Percentiles rank a stretch among this genome's conserved stretches.
Conservation (phyloP, 768 basidiomycete genomes). For the Clavulina sp. region DNA sequence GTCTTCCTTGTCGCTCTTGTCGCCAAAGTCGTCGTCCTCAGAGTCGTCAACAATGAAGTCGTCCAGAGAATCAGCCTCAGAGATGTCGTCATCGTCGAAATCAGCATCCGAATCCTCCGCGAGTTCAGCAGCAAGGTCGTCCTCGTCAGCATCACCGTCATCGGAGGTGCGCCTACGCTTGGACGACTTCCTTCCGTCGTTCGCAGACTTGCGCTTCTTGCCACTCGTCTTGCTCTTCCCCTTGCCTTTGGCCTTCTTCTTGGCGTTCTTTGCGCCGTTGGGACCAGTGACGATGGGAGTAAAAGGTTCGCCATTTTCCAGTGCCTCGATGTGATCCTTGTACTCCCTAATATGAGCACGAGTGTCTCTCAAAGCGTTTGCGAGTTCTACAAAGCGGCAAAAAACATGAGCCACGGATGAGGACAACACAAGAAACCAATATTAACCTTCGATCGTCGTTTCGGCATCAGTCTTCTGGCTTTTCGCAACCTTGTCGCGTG, state of each 20-base stretch:
- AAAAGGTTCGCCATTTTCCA: slow-evolving; percentile 29
- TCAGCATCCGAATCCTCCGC: slow-evolving; percentile 14
- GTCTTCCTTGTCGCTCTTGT: slow-evolving; percentile 13
- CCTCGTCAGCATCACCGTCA: slow-evolving; percentile 23
- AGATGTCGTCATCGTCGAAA: slow-evolving; percentile 11
- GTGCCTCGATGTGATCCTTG: slow-evolving; percentile 26
- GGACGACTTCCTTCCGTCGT: slow-evolving; percentile 24
- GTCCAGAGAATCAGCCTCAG: slow-evolving; percentile 12
- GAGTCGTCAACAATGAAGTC: slow-evolving; percentile 13
- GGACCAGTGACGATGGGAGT: slow-evolving; percentile 27
- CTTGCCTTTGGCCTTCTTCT: slow-evolving; percentile 11
- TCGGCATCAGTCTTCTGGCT: slow-evolving; percentile 26
- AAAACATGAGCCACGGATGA: neutral
- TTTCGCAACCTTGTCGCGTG: slow-evolving; percentile 25
- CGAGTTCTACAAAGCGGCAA: slow-evolving; percentile 13
- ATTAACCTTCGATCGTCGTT: slow-evolving; percentile 27
- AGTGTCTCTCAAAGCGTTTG: slow-evolving; percentile 23
- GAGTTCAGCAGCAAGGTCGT: slow-evolving; percentile 14
- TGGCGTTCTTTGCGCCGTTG: slow-evolving; percentile 17
- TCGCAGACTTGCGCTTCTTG: slow-evolving; percentile 35
- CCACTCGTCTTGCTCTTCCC: slow-evolving; percentile 12
- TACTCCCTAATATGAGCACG: slow-evolving; percentile 18
- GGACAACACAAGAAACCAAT: slow-evolving; percentile 17
- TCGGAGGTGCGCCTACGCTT: slow-evolving; percentile 25
- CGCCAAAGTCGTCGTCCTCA: slow-evolving; percentile 8